Evolutionary conservation across 805 yeast species (phyloP).

Genomic region (Lachancea cidri): DNA sequence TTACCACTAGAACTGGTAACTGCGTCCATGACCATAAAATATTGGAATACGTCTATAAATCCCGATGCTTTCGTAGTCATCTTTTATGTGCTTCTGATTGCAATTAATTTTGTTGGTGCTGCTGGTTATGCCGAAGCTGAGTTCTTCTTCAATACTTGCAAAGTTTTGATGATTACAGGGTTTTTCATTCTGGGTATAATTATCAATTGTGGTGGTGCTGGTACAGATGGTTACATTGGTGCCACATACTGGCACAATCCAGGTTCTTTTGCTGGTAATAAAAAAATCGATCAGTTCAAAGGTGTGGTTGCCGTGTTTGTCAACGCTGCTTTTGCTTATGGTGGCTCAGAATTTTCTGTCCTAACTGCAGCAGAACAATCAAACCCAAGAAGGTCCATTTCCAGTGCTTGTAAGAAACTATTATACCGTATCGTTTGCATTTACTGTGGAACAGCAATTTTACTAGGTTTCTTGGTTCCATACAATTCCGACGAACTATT

Average conservation of each 20-base stretch:
- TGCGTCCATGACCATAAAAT: conserved; percentile 55
- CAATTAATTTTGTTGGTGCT: conserved; percentile 48
- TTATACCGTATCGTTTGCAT: conserved; percentile 50
- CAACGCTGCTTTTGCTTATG: conserved; percentile 55
- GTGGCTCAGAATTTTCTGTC: conserved; percentile 59
- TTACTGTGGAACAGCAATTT: conserved; percentile 42
- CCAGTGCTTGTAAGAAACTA: conserved; percentile 51
- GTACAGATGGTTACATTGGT: conserved; percentile 45
- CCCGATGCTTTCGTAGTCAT: conserved; percentile 55
- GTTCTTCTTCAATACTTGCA: conserved; percentile 59
- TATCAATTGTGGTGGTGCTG: conserved; percentile 39
- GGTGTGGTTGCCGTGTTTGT: conserved; percentile 51
- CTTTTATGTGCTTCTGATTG: conserved; percentile 42
- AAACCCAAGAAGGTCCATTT: conserved; percentile 51
- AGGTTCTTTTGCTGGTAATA: conserved; percentile 42
- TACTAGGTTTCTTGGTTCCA: conserved; percentile 53
- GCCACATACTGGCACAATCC: conserved; percentile 48
- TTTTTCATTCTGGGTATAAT: conserved; percentile 50
- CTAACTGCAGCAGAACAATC: conserved; percentile 56
- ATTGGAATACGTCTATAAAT: conserved; percentile 49
- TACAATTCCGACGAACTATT: conserved; percentile 39
- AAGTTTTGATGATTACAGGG: conserved; percentile 57
- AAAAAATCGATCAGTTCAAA: conserved; percentile 42
- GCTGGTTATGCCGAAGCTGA: conserved; percentile 59
- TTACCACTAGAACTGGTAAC: conserved; percentile 62